Conservation (phyloP, 2,329 filamentous ascomycete genomes). For the Aspergillus pseudotamarii region DNA sequence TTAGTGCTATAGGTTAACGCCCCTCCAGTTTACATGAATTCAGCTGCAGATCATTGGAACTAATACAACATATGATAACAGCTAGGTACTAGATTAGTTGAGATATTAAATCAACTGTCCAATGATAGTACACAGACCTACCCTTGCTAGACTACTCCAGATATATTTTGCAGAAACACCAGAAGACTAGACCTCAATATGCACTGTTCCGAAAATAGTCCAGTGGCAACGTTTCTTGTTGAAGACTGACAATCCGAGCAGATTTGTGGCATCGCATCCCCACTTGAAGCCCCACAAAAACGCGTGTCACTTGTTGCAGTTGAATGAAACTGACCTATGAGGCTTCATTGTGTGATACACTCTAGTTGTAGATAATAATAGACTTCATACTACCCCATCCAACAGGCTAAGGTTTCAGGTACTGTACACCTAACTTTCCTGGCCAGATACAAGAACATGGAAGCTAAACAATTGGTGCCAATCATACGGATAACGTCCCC, state of each 20-base stretch:
- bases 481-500: background rate
- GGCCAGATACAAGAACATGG: background rate
- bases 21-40: background rate
- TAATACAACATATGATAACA: background rate
- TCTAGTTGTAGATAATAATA: slow-evolving; percentile 6
- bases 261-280: background rate
- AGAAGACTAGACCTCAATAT: background rate
- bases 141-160: background rate
- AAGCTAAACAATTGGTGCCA: slow-evolving; percentile 3
- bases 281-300: slow-evolving; percentile 30
- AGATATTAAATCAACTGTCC: background rate
- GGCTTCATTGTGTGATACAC: slow-evolving; percentile 9
- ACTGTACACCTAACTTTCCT: background rate
- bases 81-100: background rate
- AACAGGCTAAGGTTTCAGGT: slow-evolving; percentile 12
- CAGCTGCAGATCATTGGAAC: background rate
- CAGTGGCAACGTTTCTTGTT: slow-evolving; percentile 8
- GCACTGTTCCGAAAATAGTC: slow-evolving; percentile 16
- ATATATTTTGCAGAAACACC: background rate
- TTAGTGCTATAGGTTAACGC: background rate
- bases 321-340: slow-evolving; percentile 8
- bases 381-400: slow-evolving; percentile 5
- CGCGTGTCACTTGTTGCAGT: slow-evolving; percentile 34
- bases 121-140: background rate
- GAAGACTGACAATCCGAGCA: background rate